Percentiles rank a stretch among this genome's conserved stretches.
phyloP scores from a whole-genome alignment of 2,329 filamentous ascomycete species.

The Sarocladium kiliense region DNA sequence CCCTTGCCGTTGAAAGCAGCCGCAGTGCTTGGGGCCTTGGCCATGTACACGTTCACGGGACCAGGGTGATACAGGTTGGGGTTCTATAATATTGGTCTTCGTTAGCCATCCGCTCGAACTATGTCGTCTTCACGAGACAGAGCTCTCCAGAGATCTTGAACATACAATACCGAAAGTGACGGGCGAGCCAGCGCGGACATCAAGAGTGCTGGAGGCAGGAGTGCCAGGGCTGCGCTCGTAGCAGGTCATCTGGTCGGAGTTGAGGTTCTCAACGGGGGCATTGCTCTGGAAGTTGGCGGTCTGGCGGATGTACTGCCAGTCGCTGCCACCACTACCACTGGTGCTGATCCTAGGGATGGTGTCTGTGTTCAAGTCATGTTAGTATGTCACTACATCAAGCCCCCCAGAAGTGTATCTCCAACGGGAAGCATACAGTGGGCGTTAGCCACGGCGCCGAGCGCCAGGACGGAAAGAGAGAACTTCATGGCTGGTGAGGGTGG shows the following conservation, averaged over 20 bases:
- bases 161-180: conserved; percentile 32
- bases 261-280: conserved; percentile 24
- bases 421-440: conserved; percentile 32
- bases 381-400: not conserved
- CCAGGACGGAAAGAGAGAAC: conserved; percentile 16
- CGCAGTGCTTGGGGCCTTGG: conserved; percentile 27
- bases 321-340: conserved; percentile 21
- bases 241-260: conserved; percentile 26
- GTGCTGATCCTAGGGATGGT: conserved; percentile 35
- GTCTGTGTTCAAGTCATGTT: conserved; percentile 20
- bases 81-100: not conserved
- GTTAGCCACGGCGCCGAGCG: conserved; percentile 19
- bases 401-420: no score
- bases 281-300: conserved; percentile 29
- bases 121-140: no score
- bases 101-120: not conserved
- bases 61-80: conserved; percentile 36
- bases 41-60: conserved; percentile 31
- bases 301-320: conserved; percentile 26
- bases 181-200: conserved; percentile 30
- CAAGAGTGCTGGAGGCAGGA: conserved; percentile 18
- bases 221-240: conserved; percentile 21
- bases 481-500: conserved; percentile 13
- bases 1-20: conserved; percentile 33
- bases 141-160: conserved; percentile 1